Conservation (phyloP, 140 eudicot genomes). For the Cichorium intybus region DNA sequence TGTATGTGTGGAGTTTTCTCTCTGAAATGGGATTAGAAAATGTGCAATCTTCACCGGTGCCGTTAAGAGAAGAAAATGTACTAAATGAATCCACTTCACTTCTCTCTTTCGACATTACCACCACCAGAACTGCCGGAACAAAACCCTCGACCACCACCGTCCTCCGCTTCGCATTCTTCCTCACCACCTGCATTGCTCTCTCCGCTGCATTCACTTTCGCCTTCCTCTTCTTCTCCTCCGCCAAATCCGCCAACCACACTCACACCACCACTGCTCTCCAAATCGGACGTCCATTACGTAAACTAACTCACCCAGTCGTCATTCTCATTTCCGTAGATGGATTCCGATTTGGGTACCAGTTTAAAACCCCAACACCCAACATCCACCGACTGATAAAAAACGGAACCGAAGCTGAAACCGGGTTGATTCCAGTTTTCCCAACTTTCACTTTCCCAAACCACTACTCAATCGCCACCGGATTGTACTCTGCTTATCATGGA, state of each 20-base stretch:
- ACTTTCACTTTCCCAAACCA: slow-evolving; percentile 83
- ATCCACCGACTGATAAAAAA: slow-evolving; percentile 50
- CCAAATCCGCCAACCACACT: slow-evolving; percentile 11
- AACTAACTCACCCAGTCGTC: slow-evolving; percentile 56
- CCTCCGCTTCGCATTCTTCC: slow-evolving; percentile 39
- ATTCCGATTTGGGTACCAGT: slow-evolving; percentile 79
- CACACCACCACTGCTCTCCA: slow-evolving; percentile 7
- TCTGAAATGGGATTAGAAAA: not conserved
- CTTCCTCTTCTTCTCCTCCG: slow-evolving; percentile 41
- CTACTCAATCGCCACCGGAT: slow-evolving; percentile 74
- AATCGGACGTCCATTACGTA: slow-evolving; percentile 46
- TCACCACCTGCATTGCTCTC: slow-evolving; percentile 43
- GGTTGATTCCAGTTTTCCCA: slow-evolving; percentile 75
- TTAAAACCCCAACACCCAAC: slow-evolving; percentile 67
- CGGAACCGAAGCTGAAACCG: slow-evolving; percentile 75
- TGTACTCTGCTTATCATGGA: slow-evolving; percentile 76
- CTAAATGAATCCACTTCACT: slow-evolving; percentile 41
- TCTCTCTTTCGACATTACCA: slow-evolving; percentile 34
- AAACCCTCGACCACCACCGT: slow-evolving; percentile 19
- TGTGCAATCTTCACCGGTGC: slow-evolving; percentile 8
- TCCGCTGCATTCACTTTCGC: slow-evolving; percentile 56
- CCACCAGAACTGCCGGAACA: slow-evolving; percentile 11
- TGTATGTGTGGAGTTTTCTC: not conserved
- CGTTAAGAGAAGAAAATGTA: slow-evolving; percentile 30
- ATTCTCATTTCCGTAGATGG: slow-evolving; percentile 71